Evolutionary conservation across 352 stramenopile genomes (phyloP).

Genomic region (Phytophthora gonapodyides): DNA sequence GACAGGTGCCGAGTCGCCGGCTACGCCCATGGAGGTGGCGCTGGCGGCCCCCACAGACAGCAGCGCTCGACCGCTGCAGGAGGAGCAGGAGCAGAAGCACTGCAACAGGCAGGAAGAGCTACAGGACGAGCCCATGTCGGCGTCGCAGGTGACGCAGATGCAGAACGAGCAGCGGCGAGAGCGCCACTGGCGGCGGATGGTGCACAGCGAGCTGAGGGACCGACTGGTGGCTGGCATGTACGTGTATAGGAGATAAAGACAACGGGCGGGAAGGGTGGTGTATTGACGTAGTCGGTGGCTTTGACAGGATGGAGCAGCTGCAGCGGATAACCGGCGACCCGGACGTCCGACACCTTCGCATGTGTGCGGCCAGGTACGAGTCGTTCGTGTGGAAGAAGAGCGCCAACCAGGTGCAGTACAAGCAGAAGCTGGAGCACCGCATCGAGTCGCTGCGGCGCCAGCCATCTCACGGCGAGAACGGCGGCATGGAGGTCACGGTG

Average conservation of each 20-base stretch:
- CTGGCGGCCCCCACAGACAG: slow-evolving; percentile 9
- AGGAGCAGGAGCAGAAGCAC: slow-evolving; percentile 15
- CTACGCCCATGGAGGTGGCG: slow-evolving; percentile 37
- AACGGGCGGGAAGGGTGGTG: not conserved
- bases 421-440: slow-evolving; percentile 64
- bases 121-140: slow-evolving; percentile 23
- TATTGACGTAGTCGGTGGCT: slow-evolving; percentile 8
- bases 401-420: slow-evolving; percentile 69
- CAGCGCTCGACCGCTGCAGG: not conserved
- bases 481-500: slow-evolving; percentile 23
- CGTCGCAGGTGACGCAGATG: slow-evolving; percentile 26
- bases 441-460: slow-evolving; percentile 69
- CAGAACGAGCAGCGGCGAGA: slow-evolving; percentile 43
- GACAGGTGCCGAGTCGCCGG: slow-evolving; percentile 31
- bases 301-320: slow-evolving; percentile 56
- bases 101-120: slow-evolving; percentile 13
- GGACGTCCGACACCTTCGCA: slow-evolving; percentile 55
- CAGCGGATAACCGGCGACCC: slow-evolving; percentile 61
- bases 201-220: slow-evolving; percentile 42
- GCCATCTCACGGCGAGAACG: slow-evolving; percentile 45
- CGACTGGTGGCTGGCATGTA: slow-evolving; percentile 44
- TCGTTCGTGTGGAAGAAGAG: slow-evolving; percentile 77
- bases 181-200: slow-evolving; percentile 40
- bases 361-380: slow-evolving; percentile 70
- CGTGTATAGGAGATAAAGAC: slow-evolving; percentile 2